Evolutionary conservation across 73 alveolate species (phyloP).

Genomic region (Durusdinium trenchii): DNA sequence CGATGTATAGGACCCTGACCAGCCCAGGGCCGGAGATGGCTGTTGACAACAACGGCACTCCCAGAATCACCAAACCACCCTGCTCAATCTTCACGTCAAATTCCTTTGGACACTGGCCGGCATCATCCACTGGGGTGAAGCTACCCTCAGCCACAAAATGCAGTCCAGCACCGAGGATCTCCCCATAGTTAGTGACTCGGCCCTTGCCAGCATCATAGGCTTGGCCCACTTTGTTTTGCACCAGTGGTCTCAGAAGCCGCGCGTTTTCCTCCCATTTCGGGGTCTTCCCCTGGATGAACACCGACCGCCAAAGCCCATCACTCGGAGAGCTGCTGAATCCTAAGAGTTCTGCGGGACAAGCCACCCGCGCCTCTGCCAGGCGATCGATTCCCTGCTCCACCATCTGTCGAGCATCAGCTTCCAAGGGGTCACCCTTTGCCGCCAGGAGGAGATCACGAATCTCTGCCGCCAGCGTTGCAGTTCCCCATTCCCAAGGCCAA

Average conservation of each 20-base stretch:
- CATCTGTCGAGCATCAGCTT: neutral
- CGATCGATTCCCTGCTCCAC: slow-evolving; percentile 29
- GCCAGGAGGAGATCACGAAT: slow-evolving; percentile 44
- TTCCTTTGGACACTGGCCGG: slow-evolving; percentile 59
- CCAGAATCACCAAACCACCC: slow-evolving; percentile 83
- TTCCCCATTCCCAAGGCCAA: neutral
- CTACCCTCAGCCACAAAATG: slow-evolving; percentile 76
- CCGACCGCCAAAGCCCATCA: slow-evolving; percentile 82
- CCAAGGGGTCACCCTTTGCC: slow-evolving; percentile 18
- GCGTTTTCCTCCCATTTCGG: slow-evolving; percentile 87
- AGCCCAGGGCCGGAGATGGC: slow-evolving; percentile 91
- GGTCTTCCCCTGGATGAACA: slow-evolving; percentile 56
- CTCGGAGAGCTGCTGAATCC: slow-evolving; percentile 23
- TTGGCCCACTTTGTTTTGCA: slow-evolving; percentile 84
- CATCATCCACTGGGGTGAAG: slow-evolving; percentile 34
- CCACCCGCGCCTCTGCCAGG: slow-evolving; percentile 53
- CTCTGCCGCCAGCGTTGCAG: neutral
- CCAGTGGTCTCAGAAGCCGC: slow-evolving; percentile 44
- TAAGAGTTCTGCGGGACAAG: slow-evolving; percentile 27
- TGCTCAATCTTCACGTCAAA: slow-evolving; percentile 67
- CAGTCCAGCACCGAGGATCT: slow-evolving; percentile 60
- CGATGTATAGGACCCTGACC: slow-evolving; percentile 87
- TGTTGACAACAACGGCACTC: slow-evolving; percentile 45
- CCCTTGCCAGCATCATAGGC: slow-evolving; percentile 52
- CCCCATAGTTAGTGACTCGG: slow-evolving; percentile 86